A percentile compares a stretch with the other conserved stretches of the same genome.
Conservation (phyloP, 2,329 filamentous ascomycete species). For the Alternaria arbusti region DNA sequence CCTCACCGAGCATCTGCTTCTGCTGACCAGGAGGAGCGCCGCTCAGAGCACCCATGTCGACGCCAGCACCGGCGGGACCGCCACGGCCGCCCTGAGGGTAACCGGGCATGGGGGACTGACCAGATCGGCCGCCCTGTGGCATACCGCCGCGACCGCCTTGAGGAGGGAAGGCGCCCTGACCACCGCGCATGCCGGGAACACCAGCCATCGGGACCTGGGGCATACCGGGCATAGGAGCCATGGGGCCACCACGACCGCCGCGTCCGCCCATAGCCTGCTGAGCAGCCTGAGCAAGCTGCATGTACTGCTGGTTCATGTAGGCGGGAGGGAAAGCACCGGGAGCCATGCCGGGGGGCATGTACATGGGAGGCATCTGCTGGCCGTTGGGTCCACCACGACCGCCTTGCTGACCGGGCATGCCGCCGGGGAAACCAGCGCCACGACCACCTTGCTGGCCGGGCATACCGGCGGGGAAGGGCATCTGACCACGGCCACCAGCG, state of each 20-base stretch:
- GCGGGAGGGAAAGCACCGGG: slow-evolving; percentile 75
- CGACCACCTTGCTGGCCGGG: slow-evolving; percentile 80
- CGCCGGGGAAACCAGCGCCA: slow-evolving; percentile 82
- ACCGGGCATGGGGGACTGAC: slow-evolving; percentile 38
- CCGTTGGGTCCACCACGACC: slow-evolving; percentile 78
- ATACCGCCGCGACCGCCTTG: slow-evolving; percentile 48
- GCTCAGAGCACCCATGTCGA: slow-evolving; percentile 60
- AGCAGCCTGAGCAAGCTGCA: slow-evolving; percentile 77
- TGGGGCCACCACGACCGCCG: slow-evolving; percentile 68
- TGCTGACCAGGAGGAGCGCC: slow-evolving; percentile 73
- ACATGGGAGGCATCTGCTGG: slow-evolving; percentile 88
- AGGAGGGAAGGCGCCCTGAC: slow-evolving; percentile 46
- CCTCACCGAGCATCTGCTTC: slow-evolving; percentile 98
- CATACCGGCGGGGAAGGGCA: slow-evolving; percentile 66
- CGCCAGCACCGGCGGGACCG: slow-evolving; percentile 39
- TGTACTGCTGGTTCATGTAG: slow-evolving; percentile 78
- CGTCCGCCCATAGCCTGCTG: slow-evolving; percentile 62
- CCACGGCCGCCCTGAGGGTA: slow-evolving; percentile 44
- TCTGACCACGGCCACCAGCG: slow-evolving; percentile 64
- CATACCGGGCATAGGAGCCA: slow-evolving; percentile 70
- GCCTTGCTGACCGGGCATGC: slow-evolving; percentile 82
- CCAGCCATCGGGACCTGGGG: slow-evolving; percentile 69
- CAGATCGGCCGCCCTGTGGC: slow-evolving; percentile 40
- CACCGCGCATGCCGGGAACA: slow-evolving; percentile 51
- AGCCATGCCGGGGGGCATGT: slow-evolving; percentile 71